Evolutionary conservation across 2,329 filamentous ascomycete genomes (phyloP).

Genomic region (Clarireedia hainanense): DNA sequence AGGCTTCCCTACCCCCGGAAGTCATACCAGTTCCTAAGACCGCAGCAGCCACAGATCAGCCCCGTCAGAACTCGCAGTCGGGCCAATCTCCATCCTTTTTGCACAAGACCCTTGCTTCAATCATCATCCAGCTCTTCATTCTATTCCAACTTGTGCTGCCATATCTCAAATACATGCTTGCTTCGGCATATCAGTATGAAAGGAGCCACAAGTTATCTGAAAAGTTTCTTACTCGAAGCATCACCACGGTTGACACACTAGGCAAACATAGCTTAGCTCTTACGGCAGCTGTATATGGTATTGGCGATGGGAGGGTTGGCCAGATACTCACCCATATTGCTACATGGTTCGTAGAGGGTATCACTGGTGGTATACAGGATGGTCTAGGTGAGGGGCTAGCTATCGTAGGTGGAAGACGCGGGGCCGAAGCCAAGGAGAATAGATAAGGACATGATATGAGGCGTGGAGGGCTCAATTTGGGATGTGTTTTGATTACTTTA

Average conservation of each 20-base stretch:
- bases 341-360: constrained; percentile 54
- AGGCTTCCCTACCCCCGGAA: constrained; percentile 39
- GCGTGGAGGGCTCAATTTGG: neutral
- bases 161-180: constrained; percentile 48
- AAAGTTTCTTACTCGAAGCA: constrained; percentile 42
- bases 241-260: constrained; percentile 45
- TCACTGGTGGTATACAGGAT: constrained; percentile 60
- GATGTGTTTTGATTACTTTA: neutral
- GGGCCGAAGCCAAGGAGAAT: neutral
- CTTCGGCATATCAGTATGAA: constrained; percentile 53
- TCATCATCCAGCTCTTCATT: constrained; percentile 51
- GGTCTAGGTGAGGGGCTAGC: constrained; percentile 49
- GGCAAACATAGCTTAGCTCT: constrained; percentile 44
- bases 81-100: constrained; percentile 39
- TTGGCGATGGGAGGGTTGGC: constrained; percentile 59
- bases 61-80: constrained; percentile 15
- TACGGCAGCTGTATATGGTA: constrained; percentile 46
- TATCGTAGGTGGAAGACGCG: constrained; percentile 31
- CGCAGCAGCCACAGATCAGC: constrained; percentile 1
- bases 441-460: neutral
- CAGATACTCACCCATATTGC: constrained; percentile 47
- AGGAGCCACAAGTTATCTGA: constrained; percentile 58
- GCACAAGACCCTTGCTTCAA: constrained; percentile 48
- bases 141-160: constrained; percentile 53
- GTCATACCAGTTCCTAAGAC: constrained; percentile 20